Conservation (phyloP, 176 grass and related monocot genomes). For the Musa acuminata region DNA sequence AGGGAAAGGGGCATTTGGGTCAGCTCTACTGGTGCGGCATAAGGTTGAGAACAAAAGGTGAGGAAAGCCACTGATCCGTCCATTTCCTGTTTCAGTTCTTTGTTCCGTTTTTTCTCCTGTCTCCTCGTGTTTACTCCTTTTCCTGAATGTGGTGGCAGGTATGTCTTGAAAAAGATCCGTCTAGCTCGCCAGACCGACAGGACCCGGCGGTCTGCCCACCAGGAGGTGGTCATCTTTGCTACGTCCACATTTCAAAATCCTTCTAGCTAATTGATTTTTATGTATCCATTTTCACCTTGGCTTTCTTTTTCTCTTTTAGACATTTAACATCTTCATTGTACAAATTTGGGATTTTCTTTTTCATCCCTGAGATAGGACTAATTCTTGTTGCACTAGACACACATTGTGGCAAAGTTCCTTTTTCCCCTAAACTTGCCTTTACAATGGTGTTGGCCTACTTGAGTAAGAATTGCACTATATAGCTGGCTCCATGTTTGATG, state of each 20-base stretch:
- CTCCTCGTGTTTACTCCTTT: not conserved
- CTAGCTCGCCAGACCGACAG: constrained; percentile 75
- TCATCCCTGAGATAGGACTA: not conserved
- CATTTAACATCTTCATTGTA: not conserved
- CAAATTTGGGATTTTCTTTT: not conserved
- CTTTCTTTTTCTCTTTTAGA: not conserved
- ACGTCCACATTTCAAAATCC: not conserved
- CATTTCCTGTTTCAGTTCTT: constrained; percentile 9
- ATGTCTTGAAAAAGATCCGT: constrained; percentile 93
- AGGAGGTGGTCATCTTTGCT: constrained; percentile 41
- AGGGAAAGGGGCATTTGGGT: constrained; percentile 89
- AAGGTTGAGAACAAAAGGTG: constrained; percentile 85
- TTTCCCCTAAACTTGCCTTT: not conserved
- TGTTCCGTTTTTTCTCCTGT: not conserved
- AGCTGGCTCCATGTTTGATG: not conserved
- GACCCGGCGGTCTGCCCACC: constrained; percentile 73
- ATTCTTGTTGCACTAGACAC: not conserved
- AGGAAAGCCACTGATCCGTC: not conserved
- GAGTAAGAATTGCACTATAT: constrained; percentile 3
- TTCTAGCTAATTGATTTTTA: not conserved
- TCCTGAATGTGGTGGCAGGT: constrained; percentile 27
- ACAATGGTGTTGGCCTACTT: not conserved
- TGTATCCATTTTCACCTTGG: not conserved
- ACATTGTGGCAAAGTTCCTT: not conserved
- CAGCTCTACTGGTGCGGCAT: constrained; percentile 79